phyloP scores from a whole-genome alignment of 306 rosid genomes.

The Casuarina equisetifolia region DNA sequence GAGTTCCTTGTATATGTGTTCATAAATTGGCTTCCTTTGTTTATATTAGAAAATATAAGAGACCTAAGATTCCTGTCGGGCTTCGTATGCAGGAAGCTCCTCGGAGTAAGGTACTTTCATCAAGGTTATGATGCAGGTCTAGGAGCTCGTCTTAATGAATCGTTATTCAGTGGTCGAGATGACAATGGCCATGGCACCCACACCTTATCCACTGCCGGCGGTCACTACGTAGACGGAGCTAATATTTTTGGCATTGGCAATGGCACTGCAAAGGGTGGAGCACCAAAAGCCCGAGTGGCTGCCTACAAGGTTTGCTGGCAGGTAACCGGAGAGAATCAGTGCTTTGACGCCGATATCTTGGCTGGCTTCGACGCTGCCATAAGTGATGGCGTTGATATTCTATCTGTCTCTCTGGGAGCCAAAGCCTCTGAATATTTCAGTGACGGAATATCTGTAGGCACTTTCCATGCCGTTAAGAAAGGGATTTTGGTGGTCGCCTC shows the following conservation, averaged over 20 bases:
- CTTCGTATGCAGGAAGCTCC: slow-evolving; percentile 53
- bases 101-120: slow-evolving; percentile 76
- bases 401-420: slow-evolving; percentile 50
- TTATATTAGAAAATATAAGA: no score
- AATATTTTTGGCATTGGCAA: slow-evolving; percentile 53
- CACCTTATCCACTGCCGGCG: slow-evolving; percentile 89
- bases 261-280: slow-evolving; percentile 89
- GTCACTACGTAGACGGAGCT: slow-evolving; percentile 46
- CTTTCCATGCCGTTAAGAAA: slow-evolving; percentile 56
- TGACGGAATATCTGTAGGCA: slow-evolving; percentile 44
- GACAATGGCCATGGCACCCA: slow-evolving; percentile 78
- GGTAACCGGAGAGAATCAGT: background rate
- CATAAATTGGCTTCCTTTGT: no score
- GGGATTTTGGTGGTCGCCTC: slow-evolving; percentile 51
- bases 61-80: no score
- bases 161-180: slow-evolving; percentile 46
- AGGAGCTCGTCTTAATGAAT: background rate
- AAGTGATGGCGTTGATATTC: slow-evolving; percentile 63
- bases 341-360: slow-evolving; percentile 59
- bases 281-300: slow-evolving; percentile 75
- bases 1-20: no score
- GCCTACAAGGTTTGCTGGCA: slow-evolving; percentile 87
- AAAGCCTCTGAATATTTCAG: slow-evolving; percentile 4
- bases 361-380: slow-evolving; percentile 72
- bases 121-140: slow-evolving; percentile 38